phyloP scores from a whole-genome alignment of 306 rosid species.

The Trifolium fragiferum region DNA sequence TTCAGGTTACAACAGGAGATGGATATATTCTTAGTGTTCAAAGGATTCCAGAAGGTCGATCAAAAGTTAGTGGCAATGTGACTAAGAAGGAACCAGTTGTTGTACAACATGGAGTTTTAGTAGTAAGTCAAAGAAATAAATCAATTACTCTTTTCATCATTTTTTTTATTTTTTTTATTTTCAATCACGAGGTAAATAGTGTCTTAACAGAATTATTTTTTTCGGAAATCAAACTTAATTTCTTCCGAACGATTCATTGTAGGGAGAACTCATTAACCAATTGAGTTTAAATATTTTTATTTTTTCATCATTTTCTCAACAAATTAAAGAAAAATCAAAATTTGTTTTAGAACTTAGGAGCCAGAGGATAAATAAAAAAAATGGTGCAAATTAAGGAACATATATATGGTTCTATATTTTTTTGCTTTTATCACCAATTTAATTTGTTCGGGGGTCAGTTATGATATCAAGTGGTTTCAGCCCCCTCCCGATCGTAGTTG shows the following conservation, averaged over 20 bases:
- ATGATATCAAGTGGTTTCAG: too few species aligned
- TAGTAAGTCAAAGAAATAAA: constrained; percentile 50
- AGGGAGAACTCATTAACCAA: neutral
- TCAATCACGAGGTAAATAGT: too few species aligned
- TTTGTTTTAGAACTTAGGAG: neutral
- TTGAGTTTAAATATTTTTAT: too few species aligned
- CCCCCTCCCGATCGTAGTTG: too few species aligned
- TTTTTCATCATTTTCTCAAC: neutral
- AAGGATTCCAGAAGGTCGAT: constrained; percentile 70
- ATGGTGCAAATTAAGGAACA: neutral
- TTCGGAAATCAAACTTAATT: too few species aligned
- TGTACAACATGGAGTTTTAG: constrained; percentile 77
- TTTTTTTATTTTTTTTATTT: too few species aligned
- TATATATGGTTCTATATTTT: neutral
- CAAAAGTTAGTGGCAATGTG: neutral
- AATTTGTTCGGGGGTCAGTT: too few species aligned
- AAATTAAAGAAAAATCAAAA: neutral
- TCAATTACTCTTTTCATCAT: neutral
- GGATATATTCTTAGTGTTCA: constrained; percentile 76
- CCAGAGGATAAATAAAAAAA: too few species aligned
- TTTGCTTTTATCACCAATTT: too few species aligned
- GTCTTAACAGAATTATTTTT: neutral
- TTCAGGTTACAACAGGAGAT: constrained; percentile 74
- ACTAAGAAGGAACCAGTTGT: constrained; percentile 64
- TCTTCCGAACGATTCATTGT: too few species aligned